These are phyloP conservation scores for Viola odorata DNA, from an alignment of 345 rosid species.

Conservation along the genomic window DNA sequence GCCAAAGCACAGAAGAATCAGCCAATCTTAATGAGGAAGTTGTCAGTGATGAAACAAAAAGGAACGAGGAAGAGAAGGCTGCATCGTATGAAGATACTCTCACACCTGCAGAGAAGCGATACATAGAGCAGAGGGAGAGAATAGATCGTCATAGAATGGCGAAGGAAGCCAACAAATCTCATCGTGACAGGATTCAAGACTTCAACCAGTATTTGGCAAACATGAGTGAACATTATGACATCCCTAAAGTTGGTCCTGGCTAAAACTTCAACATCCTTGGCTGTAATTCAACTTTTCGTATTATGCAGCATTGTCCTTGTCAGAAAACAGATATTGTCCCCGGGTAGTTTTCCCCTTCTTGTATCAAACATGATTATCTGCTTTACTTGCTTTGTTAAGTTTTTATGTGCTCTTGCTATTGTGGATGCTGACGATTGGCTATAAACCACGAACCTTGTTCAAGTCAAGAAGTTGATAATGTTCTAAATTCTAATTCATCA, in stretches of 20 bases:
- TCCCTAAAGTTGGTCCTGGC: constrained; percentile 93
- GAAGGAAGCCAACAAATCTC: constrained; percentile 71
- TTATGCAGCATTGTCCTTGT: neutral
- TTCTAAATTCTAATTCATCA: no score
- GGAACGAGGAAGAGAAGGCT: constrained; percentile 38
- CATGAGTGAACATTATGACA: constrained; percentile 88
- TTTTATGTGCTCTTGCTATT: no score
- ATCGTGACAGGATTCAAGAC: constrained; percentile 77
- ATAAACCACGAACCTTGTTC: no score
- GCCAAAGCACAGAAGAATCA: constrained; percentile 26
- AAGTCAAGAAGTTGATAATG: no score
- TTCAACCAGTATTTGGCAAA: constrained; percentile 84
- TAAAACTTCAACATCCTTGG: constrained; percentile 13
- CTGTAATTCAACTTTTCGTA: neutral
- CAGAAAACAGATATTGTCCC: neutral
- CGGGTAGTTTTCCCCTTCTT: neutral
- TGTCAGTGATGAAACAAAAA: constrained; percentile 23
- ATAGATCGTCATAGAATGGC: constrained; percentile 59
- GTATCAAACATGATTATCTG: neutral
- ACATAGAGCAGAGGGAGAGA: constrained; percentile 66
- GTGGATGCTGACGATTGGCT: no score
- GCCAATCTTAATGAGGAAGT: constrained; percentile 23
- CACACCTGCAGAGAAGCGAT: constrained; percentile 64
- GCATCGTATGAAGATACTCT: constrained; percentile 40
- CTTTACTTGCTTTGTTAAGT: no score